Evolutionary conservation across 257 asterid genomes (phyloP).

Genomic region (Cynanchum wilfordii): DNA sequence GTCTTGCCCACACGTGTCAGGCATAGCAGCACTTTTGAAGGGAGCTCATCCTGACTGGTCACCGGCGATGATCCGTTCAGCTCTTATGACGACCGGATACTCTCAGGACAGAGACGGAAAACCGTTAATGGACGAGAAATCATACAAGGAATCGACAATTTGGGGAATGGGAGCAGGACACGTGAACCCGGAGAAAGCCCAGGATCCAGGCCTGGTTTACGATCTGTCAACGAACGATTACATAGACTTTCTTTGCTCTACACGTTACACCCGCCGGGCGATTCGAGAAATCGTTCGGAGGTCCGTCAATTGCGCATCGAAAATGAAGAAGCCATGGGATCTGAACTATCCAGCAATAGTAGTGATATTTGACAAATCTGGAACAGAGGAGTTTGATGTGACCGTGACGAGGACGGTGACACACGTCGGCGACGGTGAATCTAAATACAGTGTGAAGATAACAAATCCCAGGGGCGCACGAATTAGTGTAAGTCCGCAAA

Average conservation of each 20-base stretch:
- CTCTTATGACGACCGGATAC: conserved; percentile 84
- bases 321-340: conserved; percentile 52
- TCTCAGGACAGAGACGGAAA: conserved; percentile 39
- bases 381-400: conserved; percentile 2
- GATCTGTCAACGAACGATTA: conserved; percentile 48
- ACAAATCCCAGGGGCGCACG: conserved; percentile 37
- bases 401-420: conserved; percentile 50
- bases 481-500: conserved; percentile 41
- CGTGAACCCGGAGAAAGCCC: conserved; percentile 64
- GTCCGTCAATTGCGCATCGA: conserved; percentile 28
- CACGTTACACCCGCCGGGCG: conserved; percentile 38
- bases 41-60: conserved; percentile 95
- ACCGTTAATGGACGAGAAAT: conserved; percentile 52
- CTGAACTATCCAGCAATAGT: conserved; percentile 72
- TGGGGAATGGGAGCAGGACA: conserved; percentile 85
- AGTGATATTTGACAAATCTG: conserved; percentile 33
- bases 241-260: conserved; percentile 61
- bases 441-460: conserved; percentile 32
- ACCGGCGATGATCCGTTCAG: conserved; percentile 86
- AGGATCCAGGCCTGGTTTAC: conserved; percentile 75
- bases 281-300: conserved; percentile 40
- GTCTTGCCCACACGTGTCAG: conserved; percentile 92
- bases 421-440: conserved; percentile 35
- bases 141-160: conserved; percentile 36
- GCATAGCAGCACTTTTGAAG: conserved; percentile 73